Conservation (phyloP, 2,329 filamentous ascomycete species). For the Alternaria brassicae region DNA sequence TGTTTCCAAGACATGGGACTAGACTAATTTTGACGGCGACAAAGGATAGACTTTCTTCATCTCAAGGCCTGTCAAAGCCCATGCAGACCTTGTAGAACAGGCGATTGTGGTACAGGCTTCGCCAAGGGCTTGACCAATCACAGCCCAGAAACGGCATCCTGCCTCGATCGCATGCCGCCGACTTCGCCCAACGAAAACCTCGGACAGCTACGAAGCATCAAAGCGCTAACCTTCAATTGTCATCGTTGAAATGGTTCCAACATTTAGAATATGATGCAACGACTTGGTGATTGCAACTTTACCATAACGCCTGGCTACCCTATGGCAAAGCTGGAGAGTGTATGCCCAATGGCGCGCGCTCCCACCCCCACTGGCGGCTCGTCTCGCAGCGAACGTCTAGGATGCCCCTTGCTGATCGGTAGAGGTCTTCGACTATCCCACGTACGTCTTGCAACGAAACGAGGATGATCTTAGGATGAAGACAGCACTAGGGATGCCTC, state of each 20-base stretch:
- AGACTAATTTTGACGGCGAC: slow-evolving; percentile 4
- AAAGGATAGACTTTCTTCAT: slow-evolving; percentile 17
- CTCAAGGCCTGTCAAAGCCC: slow-evolving; percentile 26
- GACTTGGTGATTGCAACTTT: background rate
- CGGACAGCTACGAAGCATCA: slow-evolving; percentile 14
- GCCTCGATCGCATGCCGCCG: slow-evolving; percentile 34
- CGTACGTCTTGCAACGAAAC: background rate
- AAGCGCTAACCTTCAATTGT: slow-evolving; percentile 25
- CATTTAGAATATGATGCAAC: background rate
- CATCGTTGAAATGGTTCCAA: background rate
- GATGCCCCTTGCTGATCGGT: slow-evolving; percentile 9
- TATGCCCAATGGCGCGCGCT: slow-evolving; percentile 10
- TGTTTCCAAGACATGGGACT: background rate
- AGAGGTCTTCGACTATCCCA: background rate
- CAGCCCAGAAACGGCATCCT: slow-evolving; percentile 26
- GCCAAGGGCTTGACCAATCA: slow-evolving; percentile 33
- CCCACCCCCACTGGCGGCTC: slow-evolving; percentile 24
- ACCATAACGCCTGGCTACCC: background rate
- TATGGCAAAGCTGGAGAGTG: background rate
- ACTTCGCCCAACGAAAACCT: slow-evolving; percentile 35
- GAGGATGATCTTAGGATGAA: background rate
- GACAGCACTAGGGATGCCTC: background rate
- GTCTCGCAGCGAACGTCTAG: slow-evolving; percentile 24
- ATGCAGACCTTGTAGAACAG: slow-evolving; percentile 36
- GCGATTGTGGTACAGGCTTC: slow-evolving; percentile 29